Conservation (phyloP, 208 protist genomes). For the Lotmaria passim region DNA sequence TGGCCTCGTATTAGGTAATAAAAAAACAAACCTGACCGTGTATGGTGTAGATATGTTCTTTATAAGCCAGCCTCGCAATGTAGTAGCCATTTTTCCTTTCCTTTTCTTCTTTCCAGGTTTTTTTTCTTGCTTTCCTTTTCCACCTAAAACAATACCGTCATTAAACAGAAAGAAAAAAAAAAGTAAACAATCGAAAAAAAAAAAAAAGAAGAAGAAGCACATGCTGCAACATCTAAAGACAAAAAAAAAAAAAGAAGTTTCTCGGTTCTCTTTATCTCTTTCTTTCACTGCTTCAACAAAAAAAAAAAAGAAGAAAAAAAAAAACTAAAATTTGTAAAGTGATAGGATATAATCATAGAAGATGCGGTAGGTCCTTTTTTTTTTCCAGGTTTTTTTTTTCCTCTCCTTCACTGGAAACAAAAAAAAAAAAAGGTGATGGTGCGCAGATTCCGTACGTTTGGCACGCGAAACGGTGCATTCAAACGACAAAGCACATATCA, state of each 20-base stretch:
- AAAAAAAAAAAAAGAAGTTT: slow-evolving; percentile 7
- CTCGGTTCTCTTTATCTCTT: neutral
- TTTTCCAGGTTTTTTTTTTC: too few relatives aligned
- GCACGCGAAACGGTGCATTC: too few relatives aligned
- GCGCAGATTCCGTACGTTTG: too few relatives aligned
- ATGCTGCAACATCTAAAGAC: neutral
- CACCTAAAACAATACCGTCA: neutral
- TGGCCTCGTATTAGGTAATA: too few relatives aligned
- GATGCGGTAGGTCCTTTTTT: too few relatives aligned
- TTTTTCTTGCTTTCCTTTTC: neutral
- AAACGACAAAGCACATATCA: too few relatives aligned
- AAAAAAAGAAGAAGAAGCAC: neutral
- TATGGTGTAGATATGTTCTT: too few relatives aligned
- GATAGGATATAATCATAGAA: too few relatives aligned
- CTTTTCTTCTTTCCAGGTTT: neutral
- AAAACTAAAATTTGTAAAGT: neutral
- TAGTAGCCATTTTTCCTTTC: neutral
- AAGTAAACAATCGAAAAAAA: neutral
- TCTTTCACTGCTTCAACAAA: neutral
- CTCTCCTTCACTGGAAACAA: too few relatives aligned
- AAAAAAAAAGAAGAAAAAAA: slow-evolving; percentile 2
- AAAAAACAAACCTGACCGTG: too few relatives aligned
- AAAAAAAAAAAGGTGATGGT: too few relatives aligned
- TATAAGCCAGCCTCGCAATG: neutral
- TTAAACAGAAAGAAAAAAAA: slow-evolving; percentile 1